Evolutionary conservation across 306 rosid genomes (phyloP), one percentile per base, ranked within the genome.

Genomic region (Cucumis cinereus): DNA sequence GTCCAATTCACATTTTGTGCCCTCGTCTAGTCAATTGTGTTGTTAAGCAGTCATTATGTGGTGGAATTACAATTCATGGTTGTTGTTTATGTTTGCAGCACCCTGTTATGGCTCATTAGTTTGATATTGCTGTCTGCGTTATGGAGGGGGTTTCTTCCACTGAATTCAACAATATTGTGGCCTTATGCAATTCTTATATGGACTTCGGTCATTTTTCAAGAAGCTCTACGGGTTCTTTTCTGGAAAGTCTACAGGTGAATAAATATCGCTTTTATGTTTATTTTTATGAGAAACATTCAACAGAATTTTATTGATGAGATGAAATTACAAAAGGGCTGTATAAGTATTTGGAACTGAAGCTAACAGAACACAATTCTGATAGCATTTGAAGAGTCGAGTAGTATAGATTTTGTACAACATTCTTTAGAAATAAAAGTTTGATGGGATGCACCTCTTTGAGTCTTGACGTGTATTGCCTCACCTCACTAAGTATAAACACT

Each of bases 101-200:
- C 97, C 33, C 84, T 93, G 78, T 38, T 93, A 70, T 93, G 98
- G 98, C 96, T 93, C 28, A 84, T 89, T 2, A 93, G 97, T 82
- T 85, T 93, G 87, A 93, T 93, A 15, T 74, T 89, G 78, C 79
- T 93, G 72, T 88, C 98, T 75, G 97, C 85, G 58, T 52, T 93
- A 49, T 93, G 98, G 98, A 90, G 98, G 77, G 88, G 81, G 9
- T 91, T 93, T 80, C 88, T 93, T 77, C 97, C 98, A 4, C 81
- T 93, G 30, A 84, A 81, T 20, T 58, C 90, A 30, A 55, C 86
- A 0, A 2, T 87, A 40, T 87, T 87, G 87, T 93, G 97, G 97
- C 97, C 97, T 11, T 91, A 87, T 69, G 88, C 80, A 26, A 47
- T 88, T 9, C 94, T 93, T 64, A 74, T 93, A 61, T 53, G 90